A percentile compares a stretch with the other conserved stretches of the same genome.
These are phyloP conservation scores for Pleurotus sapidus DNA, from an alignment of 768 basidiomycete genomes.

Conservation along the genomic window DNA sequence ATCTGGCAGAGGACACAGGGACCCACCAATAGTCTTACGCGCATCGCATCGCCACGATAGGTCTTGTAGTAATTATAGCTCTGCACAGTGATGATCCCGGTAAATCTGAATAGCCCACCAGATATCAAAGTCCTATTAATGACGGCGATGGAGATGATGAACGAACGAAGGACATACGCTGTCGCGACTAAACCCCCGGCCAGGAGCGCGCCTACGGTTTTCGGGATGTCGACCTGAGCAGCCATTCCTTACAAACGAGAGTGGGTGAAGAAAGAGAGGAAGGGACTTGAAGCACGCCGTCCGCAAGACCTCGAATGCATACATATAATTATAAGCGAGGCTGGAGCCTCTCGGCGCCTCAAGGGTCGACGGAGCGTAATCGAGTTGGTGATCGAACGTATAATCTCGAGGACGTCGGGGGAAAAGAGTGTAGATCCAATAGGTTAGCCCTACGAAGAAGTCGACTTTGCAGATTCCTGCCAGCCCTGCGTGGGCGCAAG, in stretches of 20 bases:
- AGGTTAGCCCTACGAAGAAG: too few species aligned
- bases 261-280: background rate
- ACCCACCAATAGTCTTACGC: slow-evolving; percentile 32
- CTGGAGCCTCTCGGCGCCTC: background rate
- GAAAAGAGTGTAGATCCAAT: too few species aligned
- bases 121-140: background rate
- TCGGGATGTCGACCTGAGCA: slow-evolving; percentile 19
- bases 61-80: slow-evolving; percentile 35
- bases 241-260: slow-evolving; percentile 8
- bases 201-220: slow-evolving; percentile 39
- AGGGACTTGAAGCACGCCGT: background rate
- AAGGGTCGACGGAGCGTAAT: slow-evolving; percentile 1
- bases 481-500: too few species aligned
- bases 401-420: background rate
- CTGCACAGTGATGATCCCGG: slow-evolving; percentile 38
- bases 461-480: too few species aligned
- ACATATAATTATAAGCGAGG: background rate
- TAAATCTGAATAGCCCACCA: slow-evolving; percentile 25
- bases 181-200: slow-evolving; percentile 37
- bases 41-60: slow-evolving; percentile 27
- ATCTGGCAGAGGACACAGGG: background rate
- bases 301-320: background rate
- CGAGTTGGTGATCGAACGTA: background rate
- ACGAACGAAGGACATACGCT: slow-evolving; percentile 22
- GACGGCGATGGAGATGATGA: background rate